Evolutionary conservation across 768 basidiomycete genomes (phyloP).

Genomic region (Tricholoma hemisulphureum): DNA sequence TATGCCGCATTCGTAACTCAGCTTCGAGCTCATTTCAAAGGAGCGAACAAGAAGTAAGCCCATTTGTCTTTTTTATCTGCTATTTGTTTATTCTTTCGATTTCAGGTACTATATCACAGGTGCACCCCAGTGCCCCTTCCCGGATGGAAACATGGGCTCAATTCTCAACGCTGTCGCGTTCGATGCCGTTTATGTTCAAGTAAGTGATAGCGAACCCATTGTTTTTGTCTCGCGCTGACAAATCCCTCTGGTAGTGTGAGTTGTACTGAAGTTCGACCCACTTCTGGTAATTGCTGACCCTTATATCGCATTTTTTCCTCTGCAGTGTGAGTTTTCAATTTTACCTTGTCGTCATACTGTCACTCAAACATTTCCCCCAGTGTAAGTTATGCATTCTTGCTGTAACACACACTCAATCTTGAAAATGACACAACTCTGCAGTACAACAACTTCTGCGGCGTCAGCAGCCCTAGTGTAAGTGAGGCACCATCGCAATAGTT

Average conservation of each 20-base stretch:
- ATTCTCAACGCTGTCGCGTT: conserved; percentile 58
- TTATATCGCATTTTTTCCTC: neutral
- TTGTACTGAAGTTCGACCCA: neutral
- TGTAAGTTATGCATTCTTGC: conserved; percentile 5
- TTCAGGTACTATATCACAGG: conserved; percentile 54
- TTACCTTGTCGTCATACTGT: neutral
- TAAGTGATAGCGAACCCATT: conserved; percentile 31
- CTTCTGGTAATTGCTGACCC: neutral
- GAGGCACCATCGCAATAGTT: no score
- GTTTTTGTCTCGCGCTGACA: neutral
- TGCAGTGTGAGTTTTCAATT: conserved; percentile 12
- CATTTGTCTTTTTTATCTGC: no score
- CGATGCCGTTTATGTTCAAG: conserved; percentile 68
- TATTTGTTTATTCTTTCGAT: neutral
- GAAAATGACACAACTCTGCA: neutral
- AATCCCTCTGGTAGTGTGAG: conserved; percentile 6
- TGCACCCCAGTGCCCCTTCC: conserved; percentile 59
- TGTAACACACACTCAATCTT: neutral
- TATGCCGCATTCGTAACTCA: conserved; percentile 48
- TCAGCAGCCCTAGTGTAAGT: conserved; percentile 41
- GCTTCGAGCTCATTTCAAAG: conserved; percentile 42
- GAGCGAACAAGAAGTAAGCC: conserved; percentile 47
- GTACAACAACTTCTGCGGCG: conserved; percentile 24
- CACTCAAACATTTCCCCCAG: neutral
- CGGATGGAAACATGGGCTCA: conserved; percentile 53